Conservation (phyloP, 352 stramenopile genomes). For the Pythium volutum region DNA sequence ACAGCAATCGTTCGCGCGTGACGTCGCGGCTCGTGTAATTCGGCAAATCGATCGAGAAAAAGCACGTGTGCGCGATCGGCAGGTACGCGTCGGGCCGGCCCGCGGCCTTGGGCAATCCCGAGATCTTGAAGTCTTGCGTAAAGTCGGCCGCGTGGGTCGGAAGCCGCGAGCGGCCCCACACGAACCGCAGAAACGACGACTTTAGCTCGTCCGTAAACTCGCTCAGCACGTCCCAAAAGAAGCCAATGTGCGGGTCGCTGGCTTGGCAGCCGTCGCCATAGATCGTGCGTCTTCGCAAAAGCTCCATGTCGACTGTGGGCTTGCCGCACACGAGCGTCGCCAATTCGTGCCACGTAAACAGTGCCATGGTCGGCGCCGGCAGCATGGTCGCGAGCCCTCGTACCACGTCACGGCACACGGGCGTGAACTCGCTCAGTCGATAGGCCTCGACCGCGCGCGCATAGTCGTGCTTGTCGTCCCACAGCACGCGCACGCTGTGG, state of each 20-base stretch:
- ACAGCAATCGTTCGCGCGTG: constrained; percentile 82
- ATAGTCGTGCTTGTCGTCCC: constrained; percentile 88
- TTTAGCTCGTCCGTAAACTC: constrained; percentile 90
- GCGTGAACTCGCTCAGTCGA: constrained; percentile 76
- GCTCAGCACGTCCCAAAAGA: constrained; percentile 89
- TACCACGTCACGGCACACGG: constrained; percentile 65
- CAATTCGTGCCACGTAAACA: constrained; percentile 90
- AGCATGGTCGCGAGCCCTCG: constrained; percentile 87
- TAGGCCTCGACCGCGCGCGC: constrained; percentile 75
- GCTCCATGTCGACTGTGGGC: constrained; percentile 80
- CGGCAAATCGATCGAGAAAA: constrained; percentile 88
- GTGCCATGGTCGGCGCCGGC: constrained; percentile 59
- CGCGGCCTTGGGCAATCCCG: constrained; percentile 70
- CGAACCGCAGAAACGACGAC: constrained; percentile 87
- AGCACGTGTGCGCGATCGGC: constrained; percentile 86
- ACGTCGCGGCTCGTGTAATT: constrained; percentile 72
- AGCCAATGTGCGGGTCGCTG: constrained; percentile 84
- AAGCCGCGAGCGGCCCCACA: constrained; percentile 87
- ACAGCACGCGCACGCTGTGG: constrained; percentile 79
- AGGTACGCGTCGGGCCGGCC: constrained; percentile 79
- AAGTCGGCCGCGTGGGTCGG: constrained; percentile 87
- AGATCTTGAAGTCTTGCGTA: constrained; percentile 90
- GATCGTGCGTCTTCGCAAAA: constrained; percentile 85
- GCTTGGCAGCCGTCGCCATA: constrained; percentile 88
- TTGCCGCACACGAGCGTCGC: constrained; percentile 90